These are phyloP conservation scores for Pythium monospermum DNA, from an alignment of 352 stramenopile species.

Conservation along the genomic window DNA sequence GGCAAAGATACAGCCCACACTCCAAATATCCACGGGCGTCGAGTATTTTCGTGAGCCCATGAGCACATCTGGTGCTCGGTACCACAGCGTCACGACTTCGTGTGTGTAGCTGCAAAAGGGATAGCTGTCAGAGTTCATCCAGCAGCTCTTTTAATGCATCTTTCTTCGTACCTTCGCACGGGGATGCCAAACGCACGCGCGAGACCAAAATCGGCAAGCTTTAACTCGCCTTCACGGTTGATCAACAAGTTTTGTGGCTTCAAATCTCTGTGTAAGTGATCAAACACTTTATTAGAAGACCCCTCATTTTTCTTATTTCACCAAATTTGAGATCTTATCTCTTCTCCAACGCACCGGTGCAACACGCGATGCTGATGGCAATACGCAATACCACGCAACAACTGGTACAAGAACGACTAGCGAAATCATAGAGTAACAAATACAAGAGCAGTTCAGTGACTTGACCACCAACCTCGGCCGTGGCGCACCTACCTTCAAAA, in stretches of 20 bases:
- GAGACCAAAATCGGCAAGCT: slow-evolving; percentile 99
- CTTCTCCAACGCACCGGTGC: slow-evolving; percentile 60
- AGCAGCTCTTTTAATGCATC: too few species aligned
- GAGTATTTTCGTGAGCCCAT: slow-evolving; percentile 98
- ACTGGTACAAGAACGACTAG: slow-evolving; percentile 97
- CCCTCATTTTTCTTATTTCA: too few species aligned
- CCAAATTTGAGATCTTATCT: too few species aligned
- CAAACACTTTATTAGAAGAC: too few species aligned
- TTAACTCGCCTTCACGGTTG: slow-evolving; percentile 97
- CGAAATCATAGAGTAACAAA: too few species aligned
- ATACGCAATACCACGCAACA: slow-evolving; percentile 98
- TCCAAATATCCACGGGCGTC: slow-evolving; percentile 99
- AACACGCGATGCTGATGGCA: slow-evolving; percentile 97
- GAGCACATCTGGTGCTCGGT: slow-evolving; percentile 97
- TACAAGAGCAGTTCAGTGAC: background rate
- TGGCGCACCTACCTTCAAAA: slow-evolving; percentile 57
- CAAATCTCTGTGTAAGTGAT: slow-evolving; percentile 89
- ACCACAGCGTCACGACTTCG: slow-evolving; percentile 99
- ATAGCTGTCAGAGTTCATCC: background rate
- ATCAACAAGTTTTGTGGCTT: slow-evolving; percentile 99
- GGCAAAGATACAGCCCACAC: slow-evolving; percentile 98
- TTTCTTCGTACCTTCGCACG: slow-evolving; percentile 84
- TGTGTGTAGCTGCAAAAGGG: slow-evolving; percentile 90
- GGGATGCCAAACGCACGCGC: slow-evolving; percentile 99
- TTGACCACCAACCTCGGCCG: background rate